These are phyloP conservation scores for Karstenula rhodostoma DNA, from an alignment of 2,329 filamentous ascomycete species.

Conservation along the genomic window DNA sequence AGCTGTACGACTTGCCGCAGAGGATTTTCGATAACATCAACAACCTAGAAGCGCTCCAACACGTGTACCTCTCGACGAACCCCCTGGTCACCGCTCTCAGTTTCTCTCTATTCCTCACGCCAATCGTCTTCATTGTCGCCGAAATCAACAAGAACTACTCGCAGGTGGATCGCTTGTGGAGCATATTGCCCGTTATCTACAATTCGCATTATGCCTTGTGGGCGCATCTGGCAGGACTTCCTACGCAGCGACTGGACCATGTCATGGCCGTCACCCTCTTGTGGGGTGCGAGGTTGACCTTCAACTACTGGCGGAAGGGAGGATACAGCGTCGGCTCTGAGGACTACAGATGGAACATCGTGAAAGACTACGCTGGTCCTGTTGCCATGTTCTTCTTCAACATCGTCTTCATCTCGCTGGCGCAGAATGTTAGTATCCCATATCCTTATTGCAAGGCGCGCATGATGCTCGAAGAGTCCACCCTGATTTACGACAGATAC, in stretches of 20 bases:
- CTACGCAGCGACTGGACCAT: constrained; percentile 75
- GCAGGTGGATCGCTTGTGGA: constrained; percentile 95
- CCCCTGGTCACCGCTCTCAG: constrained; percentile 80
- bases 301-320: constrained; percentile 96
- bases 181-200: constrained; percentile 85
- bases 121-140: constrained; percentile 75
- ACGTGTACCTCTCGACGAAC: constrained; percentile 84
- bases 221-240: constrained; percentile 77
- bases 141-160: constrained; percentile 94
- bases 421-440: constrained; percentile 64
- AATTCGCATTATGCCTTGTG: constrained; percentile 85
- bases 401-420: constrained; percentile 84
- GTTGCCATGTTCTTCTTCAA: constrained; percentile 84
- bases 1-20: constrained; percentile 58
- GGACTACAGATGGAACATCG: constrained; percentile 90
- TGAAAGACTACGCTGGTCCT: constrained; percentile 71
- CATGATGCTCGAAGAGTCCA: not conserved
- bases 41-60: constrained; percentile 68
- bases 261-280: constrained; percentile 73
- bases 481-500: constrained; percentile 57
- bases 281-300: constrained; percentile 93
- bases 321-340: constrained; percentile 89
- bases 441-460: not conserved
- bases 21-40: constrained; percentile 63
- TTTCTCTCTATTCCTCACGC: constrained; percentile 74